Conservation (phyloP, 2,329 filamentous ascomycete species). For the Colletotrichum orbiculare region DNA sequence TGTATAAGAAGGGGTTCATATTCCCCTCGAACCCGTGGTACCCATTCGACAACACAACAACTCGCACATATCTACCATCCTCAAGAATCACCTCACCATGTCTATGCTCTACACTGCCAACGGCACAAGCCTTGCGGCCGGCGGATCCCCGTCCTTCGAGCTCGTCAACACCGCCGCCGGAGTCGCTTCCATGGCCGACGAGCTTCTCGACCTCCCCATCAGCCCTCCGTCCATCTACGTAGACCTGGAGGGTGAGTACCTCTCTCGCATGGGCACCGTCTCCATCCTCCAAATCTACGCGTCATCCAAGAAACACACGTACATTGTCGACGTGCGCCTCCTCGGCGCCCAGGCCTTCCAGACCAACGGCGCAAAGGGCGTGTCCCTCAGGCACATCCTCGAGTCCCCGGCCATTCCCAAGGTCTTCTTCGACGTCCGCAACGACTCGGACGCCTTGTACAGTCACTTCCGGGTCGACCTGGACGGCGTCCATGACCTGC, state of each 20-base stretch:
- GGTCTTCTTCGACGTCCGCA: constrained; percentile 68
- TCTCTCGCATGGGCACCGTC: constrained; percentile 54
- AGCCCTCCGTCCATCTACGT: constrained; percentile 54
- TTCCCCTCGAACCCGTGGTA: no score
- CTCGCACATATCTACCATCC: no score
- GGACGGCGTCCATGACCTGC: constrained; percentile 60
- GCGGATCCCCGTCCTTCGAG: background rate
- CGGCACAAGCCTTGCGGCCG: no score
- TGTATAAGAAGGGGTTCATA: no score
- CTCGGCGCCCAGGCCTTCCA: constrained; percentile 49
- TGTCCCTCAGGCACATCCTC: constrained; percentile 53
- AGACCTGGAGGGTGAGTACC: constrained; percentile 60
- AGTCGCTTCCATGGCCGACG: constrained; percentile 38
- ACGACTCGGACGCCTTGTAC: constrained; percentile 67
- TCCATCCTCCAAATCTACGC: constrained; percentile 57
- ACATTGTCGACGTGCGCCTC: constrained; percentile 57
- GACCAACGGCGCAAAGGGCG: background rate
- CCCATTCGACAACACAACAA: no score
- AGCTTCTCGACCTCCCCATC: constrained; percentile 33
- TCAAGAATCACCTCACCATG: no score
- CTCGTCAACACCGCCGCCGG: constrained; percentile 34
- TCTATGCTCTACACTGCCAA: no score
- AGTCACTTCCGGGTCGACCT: constrained; percentile 56
- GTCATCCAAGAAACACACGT: constrained; percentile 43
- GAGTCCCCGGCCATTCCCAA: constrained; percentile 58